Base-by-base conservation (phyloP, 148 eudicot genomes). In the Bassia scoparia region DNA sequence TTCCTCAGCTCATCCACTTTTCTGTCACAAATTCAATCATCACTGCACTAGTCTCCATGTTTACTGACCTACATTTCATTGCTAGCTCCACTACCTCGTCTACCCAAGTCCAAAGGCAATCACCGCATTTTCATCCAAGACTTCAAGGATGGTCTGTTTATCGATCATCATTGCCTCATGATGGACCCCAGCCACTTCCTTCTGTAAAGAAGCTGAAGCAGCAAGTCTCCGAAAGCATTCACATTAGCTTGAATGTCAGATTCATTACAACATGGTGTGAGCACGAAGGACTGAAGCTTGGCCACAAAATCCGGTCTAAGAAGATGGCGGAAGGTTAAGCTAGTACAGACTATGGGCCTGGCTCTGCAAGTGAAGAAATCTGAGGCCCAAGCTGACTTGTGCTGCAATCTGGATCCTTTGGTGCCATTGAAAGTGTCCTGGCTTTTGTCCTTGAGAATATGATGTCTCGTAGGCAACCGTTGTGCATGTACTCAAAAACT, bases 401-500 rank as follows among this genome's bases (percentile, higher is more conserved):
- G 88, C 85, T 8, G 90, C 97, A n/a, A 92, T 86, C 5, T 83
- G 80, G 38, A 88, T 56, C 23, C 96, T 72, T 17, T 80, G 77
- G 68, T 80, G 87, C 97, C 97, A 92, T 58, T 78, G 80, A 34
- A n/a, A 89, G 86, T 35, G 63, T 58, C 70, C 53, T 75, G 71
- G 76, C 82, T 78, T 74, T 83, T 12, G 78, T 64, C 35, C 77
- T 79, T 15, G 87, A 78, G 74, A 86, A 89, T 23, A 92, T 38
- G 67, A 76, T 78, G 77, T 91, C 88, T 62, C 88, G 77, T 46
- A 91, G 70, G 84, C 90, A 81, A 52, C 94, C 90, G 30, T 87
- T 87, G 70, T 84, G 89, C 89, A 86, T 83, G 80, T 86, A 88
- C 69, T 91, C 95, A 4, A 84, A 92, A 20, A 88, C 86, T 10